These are phyloP conservation scores for Aspergillus uvarum DNA, from an alignment of 2,329 filamentous ascomycete genomes.

Conservation along the genomic window DNA sequence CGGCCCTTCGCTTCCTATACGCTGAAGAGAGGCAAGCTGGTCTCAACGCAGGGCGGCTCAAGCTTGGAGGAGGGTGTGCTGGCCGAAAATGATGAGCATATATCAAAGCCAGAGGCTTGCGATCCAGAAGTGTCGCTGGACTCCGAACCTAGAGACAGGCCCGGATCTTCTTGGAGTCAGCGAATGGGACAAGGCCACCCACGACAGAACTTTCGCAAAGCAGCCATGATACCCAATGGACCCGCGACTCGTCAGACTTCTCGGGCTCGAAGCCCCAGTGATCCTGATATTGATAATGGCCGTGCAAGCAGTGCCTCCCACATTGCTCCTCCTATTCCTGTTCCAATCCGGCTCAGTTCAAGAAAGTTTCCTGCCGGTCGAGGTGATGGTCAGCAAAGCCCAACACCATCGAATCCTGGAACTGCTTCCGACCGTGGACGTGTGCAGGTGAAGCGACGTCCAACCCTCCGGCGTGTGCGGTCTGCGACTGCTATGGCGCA, in stretches of 20 bases:
- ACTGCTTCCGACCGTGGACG: slow-evolving; percentile 57
- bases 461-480: slow-evolving; percentile 73
- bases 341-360: slow-evolving; percentile 85
- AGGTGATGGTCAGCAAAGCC: slow-evolving; percentile 77
- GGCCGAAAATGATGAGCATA: slow-evolving; percentile 41
- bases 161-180: slow-evolving; percentile 19
- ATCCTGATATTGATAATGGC: slow-evolving; percentile 44
- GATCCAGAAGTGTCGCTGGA: slow-evolving; percentile 20
- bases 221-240: slow-evolving; percentile 77
- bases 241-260: slow-evolving; percentile 67
- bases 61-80: slow-evolving; percentile 35
- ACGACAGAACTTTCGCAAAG: slow-evolving; percentile 69
- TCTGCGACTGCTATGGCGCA: slow-evolving; percentile 74
- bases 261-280: slow-evolving; percentile 54
- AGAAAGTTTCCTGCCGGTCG: slow-evolving; percentile 66
- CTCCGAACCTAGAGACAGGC: slow-evolving; percentile 11
- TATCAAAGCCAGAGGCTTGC: slow-evolving; percentile 31
- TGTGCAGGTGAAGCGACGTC: slow-evolving; percentile 58
- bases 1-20: slow-evolving; percentile 47
- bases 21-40: slow-evolving; percentile 43
- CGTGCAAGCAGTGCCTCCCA: slow-evolving; percentile 37
- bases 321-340: slow-evolving; percentile 76
- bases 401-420: slow-evolving; percentile 61
- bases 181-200: slow-evolving; percentile 43
- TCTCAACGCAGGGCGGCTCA: slow-evolving; percentile 34